Conservation (phyloP, 352 stramenopile genomes). For the Phytopythium cucurbitacearum region DNA sequence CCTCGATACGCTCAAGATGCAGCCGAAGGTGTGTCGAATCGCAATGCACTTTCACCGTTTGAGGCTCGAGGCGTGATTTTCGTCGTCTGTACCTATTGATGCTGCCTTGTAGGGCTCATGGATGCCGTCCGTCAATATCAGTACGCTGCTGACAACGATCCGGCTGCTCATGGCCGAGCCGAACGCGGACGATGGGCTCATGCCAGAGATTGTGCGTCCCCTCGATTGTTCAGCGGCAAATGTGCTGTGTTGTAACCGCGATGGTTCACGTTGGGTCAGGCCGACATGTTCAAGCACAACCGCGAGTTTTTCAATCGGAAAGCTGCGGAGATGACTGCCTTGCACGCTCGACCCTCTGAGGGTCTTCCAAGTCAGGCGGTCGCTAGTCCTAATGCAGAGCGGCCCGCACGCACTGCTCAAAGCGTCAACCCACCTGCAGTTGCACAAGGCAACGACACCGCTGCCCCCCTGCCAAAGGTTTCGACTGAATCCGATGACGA, state of each 20-base stretch:
- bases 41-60: neutral
- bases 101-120: slow-evolving; percentile 62
- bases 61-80: neutral
- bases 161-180: slow-evolving; percentile 88
- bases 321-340: slow-evolving; percentile 50
- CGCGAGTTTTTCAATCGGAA: slow-evolving; percentile 65
- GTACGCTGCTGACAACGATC: slow-evolving; percentile 87
- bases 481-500: slow-evolving; percentile 20
- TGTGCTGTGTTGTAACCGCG: neutral
- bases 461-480: neutral
- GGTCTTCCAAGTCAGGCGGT: neutral
- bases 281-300: slow-evolving; percentile 77
- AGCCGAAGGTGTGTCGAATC: slow-evolving; percentile 53
- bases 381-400: too few relatives aligned
- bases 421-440: neutral
- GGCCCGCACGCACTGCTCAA: too few relatives aligned
- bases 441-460: neutral
- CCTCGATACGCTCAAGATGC: slow-evolving; percentile 90
- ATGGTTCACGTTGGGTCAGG: slow-evolving; percentile 21
- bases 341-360: slow-evolving; percentile 33
- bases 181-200: slow-evolving; percentile 88
- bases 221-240: neutral
- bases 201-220: slow-evolving; percentile 79
- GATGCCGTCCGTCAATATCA: slow-evolving; percentile 90
- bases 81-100: slow-evolving; percentile 3